Base-by-base conservation (phyloP, 441 rosid species). In the Pelargonium cotyledonis region DNA sequence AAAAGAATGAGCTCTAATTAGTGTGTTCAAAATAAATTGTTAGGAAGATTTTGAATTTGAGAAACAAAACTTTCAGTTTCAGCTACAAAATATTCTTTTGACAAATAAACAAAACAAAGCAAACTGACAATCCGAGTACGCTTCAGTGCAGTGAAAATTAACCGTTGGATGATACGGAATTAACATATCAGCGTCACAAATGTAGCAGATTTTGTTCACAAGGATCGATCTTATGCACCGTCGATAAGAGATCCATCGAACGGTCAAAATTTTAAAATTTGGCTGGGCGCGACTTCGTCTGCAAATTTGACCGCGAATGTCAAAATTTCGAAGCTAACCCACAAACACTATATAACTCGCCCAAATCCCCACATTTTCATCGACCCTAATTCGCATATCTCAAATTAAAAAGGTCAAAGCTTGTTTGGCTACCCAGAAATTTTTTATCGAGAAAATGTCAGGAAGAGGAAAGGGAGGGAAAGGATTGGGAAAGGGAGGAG, bases 391-490 rank as follows among this genome's bases (percentile, higher is more conserved):
- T 0, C 1, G 1, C n/a, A 53, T 1, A 26, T 26, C 29, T 26
- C 29, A 26, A 26, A 26, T 18, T 2, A 3, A 10, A 51, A 4
- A 26, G 29, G 29, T 26, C 29, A 26, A 26, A 26, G 29, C 29
- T 26, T 26, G 29, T 26, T 26, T 26, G 29, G 29, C 1, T 26
- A 26, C 29, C 29, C 29, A 26, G 29, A 26, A 26, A 26, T 10
- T 4, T 64, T 64, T 38, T 64, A n/a, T 43, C 26, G 65, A 15
- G 6, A 58, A 16, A 4, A 73, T 73, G 76, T 73, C 76, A 14
- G 76, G 71, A 14, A 73, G 76, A 61, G 76, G 76, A 38, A 73
- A 73, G 66, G 76, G 71, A 21, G 76, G 76, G 46, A 73, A 73
- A 63, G 76, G 76, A 0, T 61, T 73, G 35, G 71, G 76, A 1